Evolutionary conservation across 1,139 yeast genomes (phyloP), one percentile per base, ranked within the genome.

Genomic region (Spencermartinsiella ligniputridi): DNA sequence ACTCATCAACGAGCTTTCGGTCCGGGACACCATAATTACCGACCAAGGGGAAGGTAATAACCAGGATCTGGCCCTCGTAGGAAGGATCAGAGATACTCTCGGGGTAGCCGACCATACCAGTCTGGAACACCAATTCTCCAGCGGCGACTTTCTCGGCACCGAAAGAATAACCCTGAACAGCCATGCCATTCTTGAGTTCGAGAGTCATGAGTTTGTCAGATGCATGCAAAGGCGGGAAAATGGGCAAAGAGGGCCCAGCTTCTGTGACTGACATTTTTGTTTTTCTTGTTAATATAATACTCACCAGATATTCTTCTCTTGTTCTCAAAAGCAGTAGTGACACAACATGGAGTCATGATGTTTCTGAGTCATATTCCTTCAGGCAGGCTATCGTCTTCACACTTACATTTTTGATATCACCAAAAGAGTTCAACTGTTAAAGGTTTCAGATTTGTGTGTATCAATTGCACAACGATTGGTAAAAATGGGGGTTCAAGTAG

Each of bases 41-140:
- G 44, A 92, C 95, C 60, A 94, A 75, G 22, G 99, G 98, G 67
- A 81, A 90, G 48, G 99, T 94, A 68, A 94, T 85, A 52, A 92
- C 97, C 67, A 94, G 78, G 61, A 94, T 90, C 72, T 94, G 99
- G 54, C 98, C 98, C 64, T 88, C 94, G 68, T 94, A 94, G 41
- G 98, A 92, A 52, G 99, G 98, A 71, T 94, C 99, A 42, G 98
- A 90, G 66, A 94, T 79, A 50, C 97, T 83, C 70, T 94, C 99
- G 40, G 98, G 98, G 68, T 94, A 94, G 53, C 99, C 99, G 58
- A 92, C 98, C 98, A 94, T 94, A 74, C 98, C 98, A 53, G 99
- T 94, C 71, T 92, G 98, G 79, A 94, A 94, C 53, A 94, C 99
- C 63, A 92, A 79, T 73, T 94, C 99, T 76, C 99, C 99, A 49